Conservation (phyloP, 441 rosid genomes). For the Gossypium trilobum region DNA sequence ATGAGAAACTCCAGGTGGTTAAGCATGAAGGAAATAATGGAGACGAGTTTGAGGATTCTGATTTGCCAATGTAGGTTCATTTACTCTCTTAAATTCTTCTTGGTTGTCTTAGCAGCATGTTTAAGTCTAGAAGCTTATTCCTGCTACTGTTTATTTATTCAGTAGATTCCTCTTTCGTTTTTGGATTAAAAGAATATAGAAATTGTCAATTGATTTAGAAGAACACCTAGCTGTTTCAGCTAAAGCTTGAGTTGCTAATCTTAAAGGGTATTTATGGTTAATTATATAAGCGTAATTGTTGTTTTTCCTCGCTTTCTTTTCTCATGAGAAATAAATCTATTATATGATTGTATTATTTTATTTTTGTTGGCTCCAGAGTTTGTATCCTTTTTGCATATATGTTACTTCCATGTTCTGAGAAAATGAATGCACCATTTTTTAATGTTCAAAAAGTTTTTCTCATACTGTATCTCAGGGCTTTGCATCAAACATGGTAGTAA, state of each 20-base stretch:
- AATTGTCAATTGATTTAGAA: not conserved
- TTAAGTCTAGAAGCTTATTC: not conserved
- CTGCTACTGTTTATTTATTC: not conserved
- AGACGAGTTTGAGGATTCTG: conserved; percentile 54
- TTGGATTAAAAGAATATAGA: not conserved
- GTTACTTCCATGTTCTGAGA: not conserved
- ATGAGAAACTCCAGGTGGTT: conserved; percentile 70
- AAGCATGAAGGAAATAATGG: conserved; percentile 59
- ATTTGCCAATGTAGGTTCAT: conserved; percentile 64
- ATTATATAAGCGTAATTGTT: not conserved
- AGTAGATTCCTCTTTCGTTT: not conserved
- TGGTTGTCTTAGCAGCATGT: not conserved
- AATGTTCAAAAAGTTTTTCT: not conserved
- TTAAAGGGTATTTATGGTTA: not conserved
- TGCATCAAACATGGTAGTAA: not conserved
- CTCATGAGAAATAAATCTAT: not conserved
- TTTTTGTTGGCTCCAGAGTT: conserved; percentile 7
- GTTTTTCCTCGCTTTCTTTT: not conserved
- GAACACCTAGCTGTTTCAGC: not conserved
- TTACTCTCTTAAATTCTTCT: not conserved
- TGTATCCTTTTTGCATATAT: not conserved
- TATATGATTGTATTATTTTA: not conserved
- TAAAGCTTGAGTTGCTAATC: not conserved
- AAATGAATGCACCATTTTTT: conserved; percentile 1
- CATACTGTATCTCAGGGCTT: not conserved